Base-by-base conservation (phyloP, 441 rosid species). In the Flueggea neowawraea region DNA sequence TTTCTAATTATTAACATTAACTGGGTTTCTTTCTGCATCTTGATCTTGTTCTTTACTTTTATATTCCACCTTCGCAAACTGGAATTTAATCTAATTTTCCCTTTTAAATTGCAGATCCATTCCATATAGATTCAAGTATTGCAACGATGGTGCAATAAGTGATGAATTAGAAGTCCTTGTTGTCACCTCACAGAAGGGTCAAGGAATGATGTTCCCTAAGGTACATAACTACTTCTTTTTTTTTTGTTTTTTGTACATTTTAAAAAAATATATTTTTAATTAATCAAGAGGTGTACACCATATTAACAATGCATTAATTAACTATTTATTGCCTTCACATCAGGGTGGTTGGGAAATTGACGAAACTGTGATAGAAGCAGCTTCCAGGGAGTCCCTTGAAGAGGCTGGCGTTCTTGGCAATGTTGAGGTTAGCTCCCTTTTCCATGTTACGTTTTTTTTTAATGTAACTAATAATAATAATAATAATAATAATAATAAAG, bases 321-420 rank as follows among this genome's bases (percentile, higher is more conserved):
- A 12, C 6, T 9, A 10, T 43, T 54, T 5, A 16, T 59, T 15
- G 5, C n/a, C 4, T 6, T 44, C 5, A 5, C 15, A 60, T 58
- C 69, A 92, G 97, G 98, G 98, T 64, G 98, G 98, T 54, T 90
- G 98, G 98, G 98, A 93, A 70, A 73, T 78, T 61, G 95, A 92
- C 81, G 98, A 92, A 84, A 84, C 97, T 51, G 69, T 72, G 4
- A 76, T 80, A 70, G 88, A 87, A 72, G 98, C 98, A 22, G 98
- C 97, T 52, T 69, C 81, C 36, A 73, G 97, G 59, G 98, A 93
- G 67, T 84, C 91, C 22, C 69, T 81, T 49, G 98, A 90, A 81
- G 98, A 93, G 71, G 98, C 97, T 68, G 98, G 97, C 2, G 98
- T 93, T 70, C 75, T 78, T 50, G 97, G 98, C 64, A 78, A 74